Base-by-base conservation (phyloP, 768 basidiomycete species). In the Leccinum fibrillosum region DNA sequence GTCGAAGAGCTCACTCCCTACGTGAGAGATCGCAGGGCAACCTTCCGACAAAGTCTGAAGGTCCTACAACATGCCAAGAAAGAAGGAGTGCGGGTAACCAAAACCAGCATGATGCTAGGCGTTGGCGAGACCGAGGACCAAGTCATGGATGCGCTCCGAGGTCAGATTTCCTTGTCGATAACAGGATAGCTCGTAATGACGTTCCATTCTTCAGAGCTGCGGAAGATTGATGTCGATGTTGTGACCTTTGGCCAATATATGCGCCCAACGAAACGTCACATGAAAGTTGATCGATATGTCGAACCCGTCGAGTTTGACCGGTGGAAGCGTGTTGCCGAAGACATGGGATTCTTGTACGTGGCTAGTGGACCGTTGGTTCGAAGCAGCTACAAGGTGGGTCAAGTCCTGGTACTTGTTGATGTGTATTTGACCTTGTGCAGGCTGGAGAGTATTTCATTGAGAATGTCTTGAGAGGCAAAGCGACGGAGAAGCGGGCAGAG, bases 241-340 rank as follows among this genome's bases (percentile, higher is more conserved):
- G 94, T 99, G 28, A 99, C 97, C 2, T 98, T 99, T 70, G 97
- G 97, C 2, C 97, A 99, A 76, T 99, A 99, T 74, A 98, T 99
- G 97, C 89, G 97, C 51, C 97, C 97, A 7, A 98, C 97, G 9
- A 98, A 98, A 74, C 84, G 88, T 28, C 97, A 99, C 74, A 98
- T 99, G 97, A 99, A 98, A 74, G 97, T 99, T 10, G 89, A 93
- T 64, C 89, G 93, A 30, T 99, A 99, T 66, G 94, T 98, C 23
- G 86, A 92, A 59, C 97, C 97, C 1, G 82, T 85, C 4, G 95
- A 98, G 70, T 99, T 98, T 65, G 90, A 91, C 60, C 77, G 81
- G 56, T 99, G 96, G 96, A 94, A 89, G 70, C 77, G 83, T 65
- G 78, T 90, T 11, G 96, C 97, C 7, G 93, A 98, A 67, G 84